phyloP scores from a whole-genome alignment of 176 grass and related monocot species.

The Eremochloa ophiuroides region DNA sequence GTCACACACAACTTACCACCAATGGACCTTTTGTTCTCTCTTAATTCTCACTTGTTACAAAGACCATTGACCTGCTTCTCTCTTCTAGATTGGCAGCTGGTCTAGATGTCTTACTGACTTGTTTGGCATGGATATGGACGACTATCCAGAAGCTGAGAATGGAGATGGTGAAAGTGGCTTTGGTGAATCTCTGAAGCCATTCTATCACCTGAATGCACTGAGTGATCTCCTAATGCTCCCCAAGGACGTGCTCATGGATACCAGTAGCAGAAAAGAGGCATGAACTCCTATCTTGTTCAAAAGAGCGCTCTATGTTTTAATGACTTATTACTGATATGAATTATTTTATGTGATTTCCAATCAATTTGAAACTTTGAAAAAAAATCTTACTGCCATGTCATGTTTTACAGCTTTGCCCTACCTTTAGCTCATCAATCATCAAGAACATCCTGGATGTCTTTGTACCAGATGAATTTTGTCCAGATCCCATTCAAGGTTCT shows the following conservation, averaged over 20 bases:
- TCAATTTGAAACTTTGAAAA: background rate
- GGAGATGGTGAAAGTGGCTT: constrained; percentile 36
- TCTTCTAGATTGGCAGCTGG: constrained; percentile 91
- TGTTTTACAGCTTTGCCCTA: constrained; percentile 80
- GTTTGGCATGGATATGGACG: constrained; percentile 89
- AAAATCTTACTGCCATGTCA: background rate
- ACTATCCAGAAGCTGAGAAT: constrained; percentile 43
- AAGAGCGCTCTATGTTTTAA: background rate
- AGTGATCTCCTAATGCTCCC: constrained; percentile 99
- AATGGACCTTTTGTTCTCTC: background rate
- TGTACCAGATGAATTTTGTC: constrained; percentile 93
- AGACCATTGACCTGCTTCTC: background rate
- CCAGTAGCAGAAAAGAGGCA: constrained; percentile 72
- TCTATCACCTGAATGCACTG: constrained; percentile 86
- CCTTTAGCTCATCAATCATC: constrained; percentile 81
- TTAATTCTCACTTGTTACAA: background rate
- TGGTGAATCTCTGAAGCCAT: constrained; percentile 50
- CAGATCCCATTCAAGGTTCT: constrained; percentile 60
- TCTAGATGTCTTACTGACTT: constrained; percentile 77
- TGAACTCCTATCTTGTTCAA: constrained; percentile 8
- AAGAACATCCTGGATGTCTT: constrained; percentile 70
- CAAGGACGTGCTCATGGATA: constrained; percentile 93
- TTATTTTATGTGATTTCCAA: background rate
- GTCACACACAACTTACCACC: constrained; percentile 3
- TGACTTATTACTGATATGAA: background rate